Evolutionary conservation across 2,329 filamentous ascomycete species (phyloP).

Genomic region (Ophioceras dolichostomum): DNA sequence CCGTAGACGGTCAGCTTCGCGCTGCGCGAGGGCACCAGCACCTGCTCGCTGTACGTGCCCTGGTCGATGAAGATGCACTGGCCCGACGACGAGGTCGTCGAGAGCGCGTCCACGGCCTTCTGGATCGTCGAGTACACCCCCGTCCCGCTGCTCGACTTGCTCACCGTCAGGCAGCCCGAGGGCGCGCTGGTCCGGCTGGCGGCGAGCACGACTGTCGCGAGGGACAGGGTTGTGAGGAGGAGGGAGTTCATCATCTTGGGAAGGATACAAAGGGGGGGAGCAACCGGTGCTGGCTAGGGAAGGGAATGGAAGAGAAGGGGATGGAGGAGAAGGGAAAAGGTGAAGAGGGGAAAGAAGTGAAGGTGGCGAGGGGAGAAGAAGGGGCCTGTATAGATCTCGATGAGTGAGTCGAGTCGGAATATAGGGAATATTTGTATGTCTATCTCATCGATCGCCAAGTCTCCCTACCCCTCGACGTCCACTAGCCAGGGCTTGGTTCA

Average conservation of each 20-base stretch:
- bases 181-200: slow-evolving; percentile 1
- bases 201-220: slow-evolving; percentile 1
- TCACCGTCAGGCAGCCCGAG: slow-evolving; percentile 1
- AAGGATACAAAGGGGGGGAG: not conserved
- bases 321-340: no score
- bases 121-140: slow-evolving; percentile 23
- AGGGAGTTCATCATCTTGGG: not conserved
- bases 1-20: slow-evolving; percentile 39
- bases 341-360: no score
- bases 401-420: no score
- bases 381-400: no score
- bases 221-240: not conserved
- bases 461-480: no score
- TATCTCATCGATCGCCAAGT: no score
- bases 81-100: slow-evolving; percentile 30
- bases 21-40: slow-evolving; percentile 34
- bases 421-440: no score
- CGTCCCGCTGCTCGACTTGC: not conserved
- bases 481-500: no score
- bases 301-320: no score
- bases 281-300: no score
- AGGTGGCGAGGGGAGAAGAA: no score
- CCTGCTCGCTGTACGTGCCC: slow-evolving; percentile 50
- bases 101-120: slow-evolving; percentile 44
- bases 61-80: slow-evolving; percentile 52